phyloP scores from a whole-genome alignment of 139 green algal genomes.

The Tetradesmus lagerheimii region DNA sequence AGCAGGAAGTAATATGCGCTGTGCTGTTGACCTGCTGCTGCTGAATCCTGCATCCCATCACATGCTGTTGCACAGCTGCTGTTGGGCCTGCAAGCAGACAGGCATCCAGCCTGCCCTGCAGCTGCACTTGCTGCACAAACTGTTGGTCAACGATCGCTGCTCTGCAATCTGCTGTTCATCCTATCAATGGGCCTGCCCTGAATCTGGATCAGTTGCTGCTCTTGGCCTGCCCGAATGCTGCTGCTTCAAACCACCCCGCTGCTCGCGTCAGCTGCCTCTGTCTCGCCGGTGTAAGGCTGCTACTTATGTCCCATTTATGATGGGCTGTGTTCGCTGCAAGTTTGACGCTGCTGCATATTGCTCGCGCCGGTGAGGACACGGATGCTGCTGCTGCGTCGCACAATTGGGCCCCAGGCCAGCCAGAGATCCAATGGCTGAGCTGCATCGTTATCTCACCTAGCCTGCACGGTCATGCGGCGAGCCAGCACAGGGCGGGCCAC shows the following conservation, averaged over 20 bases:
- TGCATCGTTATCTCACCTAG: constrained; percentile 35
- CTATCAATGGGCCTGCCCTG: not conserved
- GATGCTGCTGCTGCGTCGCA: not conserved
- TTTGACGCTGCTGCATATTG: not conserved
- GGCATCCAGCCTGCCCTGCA: too few relatives aligned
- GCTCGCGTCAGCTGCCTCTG: not conserved
- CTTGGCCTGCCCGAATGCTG: not conserved
- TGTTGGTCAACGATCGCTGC: not conserved
- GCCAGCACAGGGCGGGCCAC: constrained; percentile 40
- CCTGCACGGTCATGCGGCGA: constrained; percentile 40
- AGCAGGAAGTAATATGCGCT: not conserved
- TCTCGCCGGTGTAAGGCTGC: not conserved
- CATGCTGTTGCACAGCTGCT: not conserved
- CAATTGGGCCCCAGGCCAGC: not conserved
- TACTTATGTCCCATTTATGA: not conserved
- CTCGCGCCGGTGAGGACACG: constrained; percentile 4
- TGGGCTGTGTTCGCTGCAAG: not conserved
- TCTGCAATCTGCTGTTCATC: not conserved
- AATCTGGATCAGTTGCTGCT: not conserved
- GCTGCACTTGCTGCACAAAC: not conserved
- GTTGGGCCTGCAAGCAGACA: not conserved
- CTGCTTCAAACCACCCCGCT: not conserved
- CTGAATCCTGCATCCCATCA: too few relatives aligned
- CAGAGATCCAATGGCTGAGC: not conserved
- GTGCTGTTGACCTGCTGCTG: not conserved